phyloP scores from a whole-genome alignment of 495 filamentous ascomycete genomes.

The Lentithecium fluviatile region DNA sequence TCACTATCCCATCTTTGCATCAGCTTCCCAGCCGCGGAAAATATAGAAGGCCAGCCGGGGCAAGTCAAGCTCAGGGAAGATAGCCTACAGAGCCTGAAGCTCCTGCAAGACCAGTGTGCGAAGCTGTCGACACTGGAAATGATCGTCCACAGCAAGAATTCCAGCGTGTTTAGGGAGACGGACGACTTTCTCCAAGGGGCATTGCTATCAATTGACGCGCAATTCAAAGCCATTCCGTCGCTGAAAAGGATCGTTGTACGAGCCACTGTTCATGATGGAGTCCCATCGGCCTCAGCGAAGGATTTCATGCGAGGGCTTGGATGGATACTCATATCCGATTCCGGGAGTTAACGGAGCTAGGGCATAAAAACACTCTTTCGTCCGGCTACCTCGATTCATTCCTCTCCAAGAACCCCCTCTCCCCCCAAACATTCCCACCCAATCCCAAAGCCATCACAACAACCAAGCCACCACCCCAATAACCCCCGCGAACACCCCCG shows the following conservation, averaged over 20 bases:
- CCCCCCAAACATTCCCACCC: too few species aligned
- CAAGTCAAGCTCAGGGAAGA: constrained; percentile 1
- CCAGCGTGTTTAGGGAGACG: background rate
- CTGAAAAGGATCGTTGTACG: background rate
- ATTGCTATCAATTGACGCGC: background rate
- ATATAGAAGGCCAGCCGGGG: background rate
- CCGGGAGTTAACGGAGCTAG: too few species aligned
- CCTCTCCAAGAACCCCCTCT: too few species aligned
- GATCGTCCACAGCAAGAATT: constrained; percentile 5
- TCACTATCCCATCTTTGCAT: constrained; percentile 2
- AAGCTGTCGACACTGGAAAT: background rate
- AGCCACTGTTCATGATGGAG: background rate
- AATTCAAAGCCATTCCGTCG: background rate
- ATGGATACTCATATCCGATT: background rate
- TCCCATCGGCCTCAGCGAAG: background rate
- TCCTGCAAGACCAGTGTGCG: background rate
- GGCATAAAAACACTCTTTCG: too few species aligned
- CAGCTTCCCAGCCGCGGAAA: constrained; percentile 7
- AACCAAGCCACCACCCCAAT: too few species aligned
- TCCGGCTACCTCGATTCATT: too few species aligned
- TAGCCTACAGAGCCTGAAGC: background rate
- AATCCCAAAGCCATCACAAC: too few species aligned
- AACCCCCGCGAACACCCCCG: too few species aligned
- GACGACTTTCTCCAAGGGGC: background rate
- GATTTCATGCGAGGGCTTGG: background rate